phyloP scores from a whole-genome alignment of 306 rosid species.

The Astragalus membranaceus region DNA sequence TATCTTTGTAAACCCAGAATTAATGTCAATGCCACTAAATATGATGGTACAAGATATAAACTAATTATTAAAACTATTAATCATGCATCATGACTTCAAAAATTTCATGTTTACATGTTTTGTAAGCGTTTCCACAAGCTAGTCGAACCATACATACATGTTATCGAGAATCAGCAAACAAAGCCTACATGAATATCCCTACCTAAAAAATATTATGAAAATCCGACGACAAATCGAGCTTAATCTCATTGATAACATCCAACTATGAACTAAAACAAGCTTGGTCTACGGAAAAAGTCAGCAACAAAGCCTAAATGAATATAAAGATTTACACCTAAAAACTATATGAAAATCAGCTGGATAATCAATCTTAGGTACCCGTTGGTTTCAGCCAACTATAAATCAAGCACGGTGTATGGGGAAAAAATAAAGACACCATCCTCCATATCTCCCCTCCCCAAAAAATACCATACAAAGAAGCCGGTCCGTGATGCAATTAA shows the following conservation, averaged over 20 bases:
- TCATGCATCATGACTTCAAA: background rate
- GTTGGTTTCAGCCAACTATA: background rate
- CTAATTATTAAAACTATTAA: background rate
- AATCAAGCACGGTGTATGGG: background rate
- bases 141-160: background rate
- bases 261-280: background rate
- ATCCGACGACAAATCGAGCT: background rate
- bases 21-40: no score
- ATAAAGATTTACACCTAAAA: background rate
- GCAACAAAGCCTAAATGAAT: background rate
- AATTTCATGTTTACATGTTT: background rate
- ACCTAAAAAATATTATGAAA: background rate
- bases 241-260: background rate
- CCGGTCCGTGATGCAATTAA: background rate
- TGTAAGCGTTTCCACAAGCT: background rate
- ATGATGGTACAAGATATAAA: no score
- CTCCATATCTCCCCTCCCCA: background rate
- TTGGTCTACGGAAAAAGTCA: background rate
- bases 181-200: background rate
- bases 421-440: background rate
- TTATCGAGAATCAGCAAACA: background rate
- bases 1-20: no score
- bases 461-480: background rate
- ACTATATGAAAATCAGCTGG: background rate
- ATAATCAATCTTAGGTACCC: background rate